A percentile compares a stretch with the other conserved stretches of the same genome.
These are phyloP conservation scores for Candolleomyces efflorescens DNA, from an alignment of 768 basidiomycete species.

Conservation along the genomic window DNA sequence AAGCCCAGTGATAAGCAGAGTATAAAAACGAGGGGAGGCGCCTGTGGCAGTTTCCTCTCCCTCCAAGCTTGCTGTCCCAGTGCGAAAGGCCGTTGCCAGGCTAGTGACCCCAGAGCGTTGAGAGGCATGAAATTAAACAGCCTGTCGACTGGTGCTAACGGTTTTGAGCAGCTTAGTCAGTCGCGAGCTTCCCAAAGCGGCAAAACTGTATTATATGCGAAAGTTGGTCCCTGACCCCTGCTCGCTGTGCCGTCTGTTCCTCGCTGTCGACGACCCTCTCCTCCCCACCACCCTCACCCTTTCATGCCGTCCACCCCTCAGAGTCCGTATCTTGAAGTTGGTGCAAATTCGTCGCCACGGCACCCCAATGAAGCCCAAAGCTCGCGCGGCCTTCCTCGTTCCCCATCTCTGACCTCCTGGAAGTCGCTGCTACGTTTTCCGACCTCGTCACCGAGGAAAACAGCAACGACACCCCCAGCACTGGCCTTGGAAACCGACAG, in stretches of 20 bases:
- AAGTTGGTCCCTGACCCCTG: slow-evolving; percentile 2
- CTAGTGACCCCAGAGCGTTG: background rate
- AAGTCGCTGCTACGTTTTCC: slow-evolving; percentile 73
- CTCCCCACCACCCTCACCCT: background rate
- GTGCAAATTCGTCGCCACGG: slow-evolving; percentile 15
- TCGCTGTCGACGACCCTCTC: slow-evolving; percentile 21
- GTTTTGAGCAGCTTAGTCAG: slow-evolving; percentile 4
- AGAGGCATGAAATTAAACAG: background rate
- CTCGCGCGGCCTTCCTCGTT: slow-evolving; percentile 24
- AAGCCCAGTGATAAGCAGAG: too few species aligned
- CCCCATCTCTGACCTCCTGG: slow-evolving; percentile 43
- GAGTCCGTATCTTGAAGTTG: slow-evolving; percentile 17
- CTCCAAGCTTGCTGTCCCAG: too few species aligned
- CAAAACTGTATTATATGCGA: slow-evolving; percentile 1
- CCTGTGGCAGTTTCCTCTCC: too few species aligned
- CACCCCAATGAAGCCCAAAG: slow-evolving; percentile 14
- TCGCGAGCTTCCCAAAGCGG: background rate
- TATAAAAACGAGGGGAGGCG: too few species aligned
- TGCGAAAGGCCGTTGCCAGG: too few species aligned
- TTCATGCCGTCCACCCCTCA: slow-evolving; percentile 23
- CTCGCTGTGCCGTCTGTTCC: background rate
- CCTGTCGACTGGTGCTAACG: background rate
- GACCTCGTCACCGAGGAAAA: slow-evolving; percentile 61
- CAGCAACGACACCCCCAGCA: slow-evolving; percentile 34
- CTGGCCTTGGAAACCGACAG: slow-evolving; percentile 49